Base-by-base conservation (phyloP, 2,329 filamentous ascomycete genomes). In the Claviceps pazoutovae region DNA sequence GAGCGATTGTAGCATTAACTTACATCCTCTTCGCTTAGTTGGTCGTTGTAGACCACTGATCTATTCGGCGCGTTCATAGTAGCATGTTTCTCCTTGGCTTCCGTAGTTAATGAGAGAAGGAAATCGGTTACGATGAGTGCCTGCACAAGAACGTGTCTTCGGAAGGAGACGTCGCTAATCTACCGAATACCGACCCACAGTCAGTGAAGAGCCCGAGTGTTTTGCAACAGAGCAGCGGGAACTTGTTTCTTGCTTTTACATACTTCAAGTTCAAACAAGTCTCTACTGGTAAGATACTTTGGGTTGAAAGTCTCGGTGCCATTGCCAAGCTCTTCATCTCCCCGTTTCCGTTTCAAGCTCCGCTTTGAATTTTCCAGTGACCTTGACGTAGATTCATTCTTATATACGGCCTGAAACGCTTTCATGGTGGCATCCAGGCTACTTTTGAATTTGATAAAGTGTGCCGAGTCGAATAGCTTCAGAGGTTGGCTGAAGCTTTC, bases 271-370 rank as follows among this genome's bases (percentile, higher is more conserved):
- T 94, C 88, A 66, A 99, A 99, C 1, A 99, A 74, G 64, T 98
- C 94, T 57, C 86, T 80, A 66, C 90, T 97, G n/a, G 93, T 99
- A 17, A 99, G 77, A 64, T 98, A 99, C 64, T 97, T 98, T 1
- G 94, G 91, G 61, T 98, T 98, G 70, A 95, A 97, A 23, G 64
- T 58, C 50, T 65, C 66, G 1, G 60, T 56, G 16, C 57, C 56
- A 51, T 80, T 77, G 7, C 79, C 78, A 49, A 80, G 75, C 30
- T 70, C 69, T 43, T 74, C 75, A 17, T 57, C 58, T 11, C 77
- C 74, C 44, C 78, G 74, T 65, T 90, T 94, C 52, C 88, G 80
- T 68, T 90, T 95, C 50, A 74, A 62, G 34, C 79, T 80, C 56
- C 77, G 78, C 56, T 80, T 82, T 46, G 73, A 71, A 50, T 88